These are phyloP conservation scores for Clonostachys rosea DNA, from an alignment of 2,329 filamentous ascomycete species.

Conservation along the genomic window DNA sequence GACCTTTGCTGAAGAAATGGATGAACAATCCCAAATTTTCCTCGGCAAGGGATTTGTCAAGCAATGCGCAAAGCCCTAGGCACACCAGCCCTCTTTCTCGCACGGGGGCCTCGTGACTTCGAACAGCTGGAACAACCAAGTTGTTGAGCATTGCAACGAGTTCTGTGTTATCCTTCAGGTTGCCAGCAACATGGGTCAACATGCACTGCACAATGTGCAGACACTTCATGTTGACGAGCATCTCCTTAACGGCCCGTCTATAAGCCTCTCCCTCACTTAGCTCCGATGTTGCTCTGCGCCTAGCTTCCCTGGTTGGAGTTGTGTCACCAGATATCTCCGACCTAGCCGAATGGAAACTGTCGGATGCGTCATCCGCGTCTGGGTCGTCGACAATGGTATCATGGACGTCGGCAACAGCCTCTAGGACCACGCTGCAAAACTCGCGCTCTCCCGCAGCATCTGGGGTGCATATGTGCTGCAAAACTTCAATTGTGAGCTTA, in stretches of 20 bases:
- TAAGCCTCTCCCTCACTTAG: slow-evolving; percentile 61
- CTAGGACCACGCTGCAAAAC: slow-evolving; percentile 80
- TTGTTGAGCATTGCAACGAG: slow-evolving; percentile 98
- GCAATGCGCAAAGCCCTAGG: slow-evolving; percentile 82
- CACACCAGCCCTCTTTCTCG: slow-evolving; percentile 87
- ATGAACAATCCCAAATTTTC: slow-evolving; percentile 92
- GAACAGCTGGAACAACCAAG: slow-evolving; percentile 89
- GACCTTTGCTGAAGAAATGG: slow-evolving; percentile 92
- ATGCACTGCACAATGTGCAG: slow-evolving; percentile 97
- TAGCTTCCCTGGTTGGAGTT: slow-evolving; percentile 44
- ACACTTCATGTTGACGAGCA: slow-evolving; percentile 98
- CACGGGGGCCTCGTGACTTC: slow-evolving; percentile 88
- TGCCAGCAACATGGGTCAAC: slow-evolving; percentile 86
- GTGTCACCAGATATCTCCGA: slow-evolving; percentile 74
- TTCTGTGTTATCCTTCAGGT: slow-evolving; percentile 83
- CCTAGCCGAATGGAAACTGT: slow-evolving; percentile 88
- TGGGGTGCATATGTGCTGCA: slow-evolving; percentile 77
- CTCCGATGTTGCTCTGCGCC: slow-evolving; percentile 32
- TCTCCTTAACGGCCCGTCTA: slow-evolving; percentile 79
- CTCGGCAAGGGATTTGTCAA: slow-evolving; percentile 86
- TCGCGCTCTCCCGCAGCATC: slow-evolving; percentile 72
- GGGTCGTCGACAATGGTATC: slow-evolving; percentile 79
- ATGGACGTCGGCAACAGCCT: slow-evolving; percentile 94
- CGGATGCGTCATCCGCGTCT: slow-evolving; percentile 51
- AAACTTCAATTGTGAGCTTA: slow-evolving; percentile 76